Conservation (phyloP, 192 early-diverging fungal genomes). For the Allomyces javanicus region DNA sequence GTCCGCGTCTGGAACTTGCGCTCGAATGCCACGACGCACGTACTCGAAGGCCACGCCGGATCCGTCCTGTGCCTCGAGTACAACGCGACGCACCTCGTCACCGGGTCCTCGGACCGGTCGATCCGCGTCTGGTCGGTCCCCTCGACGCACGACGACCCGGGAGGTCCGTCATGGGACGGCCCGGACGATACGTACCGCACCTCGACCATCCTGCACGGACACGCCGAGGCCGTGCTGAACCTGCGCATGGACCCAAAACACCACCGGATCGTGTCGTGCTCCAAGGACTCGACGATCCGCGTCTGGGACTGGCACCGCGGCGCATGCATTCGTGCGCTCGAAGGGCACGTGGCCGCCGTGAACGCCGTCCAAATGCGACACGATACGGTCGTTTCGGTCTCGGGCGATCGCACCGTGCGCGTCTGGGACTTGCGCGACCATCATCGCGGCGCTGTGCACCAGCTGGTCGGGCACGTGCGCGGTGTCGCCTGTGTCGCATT, state of each 20-base stretch:
- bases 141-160: not conserved
- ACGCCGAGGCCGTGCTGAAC: conserved; percentile 2
- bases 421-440: conserved; percentile 49
- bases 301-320: conserved; percentile 26
- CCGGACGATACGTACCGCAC: conserved; percentile 11
- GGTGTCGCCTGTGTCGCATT: conserved; percentile 81
- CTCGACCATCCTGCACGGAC: conserved; percentile 12
- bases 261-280: conserved; percentile 3
- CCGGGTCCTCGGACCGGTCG: conserved; percentile 25
- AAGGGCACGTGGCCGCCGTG: conserved; percentile 54
- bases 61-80: conserved; percentile 38
- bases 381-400: conserved; percentile 42
- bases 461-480: conserved; percentile 40
- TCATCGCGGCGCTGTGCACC: too few relatives aligned
- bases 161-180: too few relatives aligned
- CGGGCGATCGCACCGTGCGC: conserved; percentile 64
- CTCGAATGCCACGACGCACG: not conserved
- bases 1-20: conserved; percentile 46
- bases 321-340: conserved; percentile 25
- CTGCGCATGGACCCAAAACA: conserved; percentile 3
- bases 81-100: conserved; percentile 20
- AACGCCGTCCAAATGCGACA: conserved; percentile 56
- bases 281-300: conserved; percentile 8
- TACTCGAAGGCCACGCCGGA: conserved; percentile 19
- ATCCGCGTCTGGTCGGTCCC: conserved; percentile 24